Conservation (phyloP, 1,284 basidiomycete species). For the Ganoderma boninense region DNA sequence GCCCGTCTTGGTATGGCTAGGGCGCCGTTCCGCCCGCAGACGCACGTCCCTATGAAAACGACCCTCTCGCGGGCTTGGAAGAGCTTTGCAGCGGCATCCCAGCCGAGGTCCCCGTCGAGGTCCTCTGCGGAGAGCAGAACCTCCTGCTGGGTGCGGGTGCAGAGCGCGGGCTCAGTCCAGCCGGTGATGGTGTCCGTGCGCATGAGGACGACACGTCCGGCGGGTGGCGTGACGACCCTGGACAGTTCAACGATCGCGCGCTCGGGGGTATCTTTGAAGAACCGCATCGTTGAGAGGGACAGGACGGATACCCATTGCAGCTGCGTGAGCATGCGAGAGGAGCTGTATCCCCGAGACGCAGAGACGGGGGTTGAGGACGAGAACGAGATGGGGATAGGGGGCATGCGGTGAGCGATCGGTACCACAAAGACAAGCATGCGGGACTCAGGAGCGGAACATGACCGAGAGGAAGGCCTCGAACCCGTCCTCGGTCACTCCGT, state of each 20-base stretch:
- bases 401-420: neutral
- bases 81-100: conserved; percentile 25
- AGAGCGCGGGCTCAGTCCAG: conserved; percentile 29
- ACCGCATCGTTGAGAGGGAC: conserved; percentile 22
- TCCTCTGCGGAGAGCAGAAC: conserved; percentile 17
- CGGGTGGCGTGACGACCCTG: conserved; percentile 16
- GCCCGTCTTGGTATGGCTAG: too few relatives aligned
- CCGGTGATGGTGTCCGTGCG: conserved; percentile 18
- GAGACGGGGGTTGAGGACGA: too few relatives aligned
- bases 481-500: conserved; percentile 6
- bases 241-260: conserved; percentile 20
- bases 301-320: conserved; percentile 23
- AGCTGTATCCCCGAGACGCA: too few relatives aligned
- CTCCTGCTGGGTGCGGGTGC: conserved; percentile 24
- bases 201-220: conserved; percentile 25
- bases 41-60: conserved; percentile 12
- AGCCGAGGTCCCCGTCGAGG: conserved; percentile 24
- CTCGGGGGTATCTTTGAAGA: conserved; percentile 14
- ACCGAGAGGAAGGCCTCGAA: conserved; percentile 16
- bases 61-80: conserved; percentile 25
- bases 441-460: conserved; percentile 20
- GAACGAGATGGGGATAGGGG: too few relatives aligned
- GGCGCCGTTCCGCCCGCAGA: too few relatives aligned
- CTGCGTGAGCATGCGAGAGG: too few relatives aligned
- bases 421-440: too few relatives aligned